Conservation (phyloP, 371 early-diverging fungal genomes). For the Sporodiniella umbellata region DNA sequence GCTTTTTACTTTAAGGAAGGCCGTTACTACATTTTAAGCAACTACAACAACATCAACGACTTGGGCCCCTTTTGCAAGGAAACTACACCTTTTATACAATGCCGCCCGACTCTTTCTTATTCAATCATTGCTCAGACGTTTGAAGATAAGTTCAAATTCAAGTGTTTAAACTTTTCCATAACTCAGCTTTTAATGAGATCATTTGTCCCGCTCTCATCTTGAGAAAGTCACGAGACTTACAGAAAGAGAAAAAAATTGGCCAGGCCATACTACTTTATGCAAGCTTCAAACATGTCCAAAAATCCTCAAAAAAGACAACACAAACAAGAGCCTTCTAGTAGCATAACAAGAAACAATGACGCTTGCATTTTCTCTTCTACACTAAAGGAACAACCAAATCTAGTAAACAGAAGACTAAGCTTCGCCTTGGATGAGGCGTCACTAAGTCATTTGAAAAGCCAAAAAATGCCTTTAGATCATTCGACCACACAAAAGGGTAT, state of each 20-base stretch:
- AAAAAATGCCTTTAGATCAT: slow-evolving; percentile 4
- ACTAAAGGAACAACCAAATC: slow-evolving; percentile 5
- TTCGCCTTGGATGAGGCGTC: slow-evolving; percentile 30
- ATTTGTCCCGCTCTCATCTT: background rate
- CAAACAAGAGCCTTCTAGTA: background rate
- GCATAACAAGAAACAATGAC: background rate
- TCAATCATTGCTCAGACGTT: too few relatives aligned
- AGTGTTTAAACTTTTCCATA: too few relatives aligned
- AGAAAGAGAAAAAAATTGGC: background rate
- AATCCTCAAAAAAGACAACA: background rate
- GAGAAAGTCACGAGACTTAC: background rate
- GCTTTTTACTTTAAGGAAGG: too few relatives aligned
- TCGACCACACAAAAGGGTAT: background rate
- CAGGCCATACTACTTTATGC: background rate
- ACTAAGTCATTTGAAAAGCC: slow-evolving; percentile 16
- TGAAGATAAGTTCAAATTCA: too few relatives aligned
- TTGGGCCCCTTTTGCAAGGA: too few relatives aligned
- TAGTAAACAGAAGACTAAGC: slow-evolving; percentile 2
- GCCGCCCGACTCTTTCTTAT: too few relatives aligned
- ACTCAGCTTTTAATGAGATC: background rate
- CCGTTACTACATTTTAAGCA: too few relatives aligned
- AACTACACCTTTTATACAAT: too few relatives aligned
- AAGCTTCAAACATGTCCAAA: background rate
- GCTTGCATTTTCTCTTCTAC: background rate
- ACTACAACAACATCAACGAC: too few relatives aligned